Evolutionary conservation across 1,284 basidiomycete species (phyloP), one percentile per base, ranked within the genome.

Genomic region (Phaffia rhodozyma): DNA sequence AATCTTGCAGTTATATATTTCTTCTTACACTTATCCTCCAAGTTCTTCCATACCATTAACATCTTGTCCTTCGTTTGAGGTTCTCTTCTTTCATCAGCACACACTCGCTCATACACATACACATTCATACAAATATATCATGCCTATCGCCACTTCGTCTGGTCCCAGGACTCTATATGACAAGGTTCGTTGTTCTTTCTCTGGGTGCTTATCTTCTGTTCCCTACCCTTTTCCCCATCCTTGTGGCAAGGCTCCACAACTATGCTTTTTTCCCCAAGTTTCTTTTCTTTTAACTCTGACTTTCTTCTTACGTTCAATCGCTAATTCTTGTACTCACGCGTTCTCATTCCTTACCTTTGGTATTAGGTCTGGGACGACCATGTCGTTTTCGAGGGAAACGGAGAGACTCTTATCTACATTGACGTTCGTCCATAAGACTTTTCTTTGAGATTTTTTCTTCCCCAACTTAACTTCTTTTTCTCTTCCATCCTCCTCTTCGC

Each of bases 381-480:
- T 77, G 83, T 93, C 72, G 86, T 96, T 53, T 69, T 82, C 69
- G 84, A 87, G 69, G 86, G 88, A 57, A 85, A 90, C 72, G 92
- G 90, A 61, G 82, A 90, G 63, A 86, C 89, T 30, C 82, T 96
- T 68, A 82, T 96, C 72, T 96, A 92, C 79, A 94, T 96, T 70
- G 92, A 96, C 79, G 82, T 89, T 87, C 87, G 74, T 67, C 61
- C 55, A 51, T 48, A 0, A 43, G 23, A 16, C n/a, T 34, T 18
- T 56, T 34, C 34, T 34, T 48, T 52, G 0, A 2, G 49, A 51
- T 50, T 16, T 38, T 61, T 7, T 23, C n/a, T 51, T 43, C 29
- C 30, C 16, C 30, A 27, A 49, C 38, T 55, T 34, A 34, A 23
- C 64, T 29, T 59, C 68, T n/a, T 60, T 60, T 48, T 11, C 38